Percentiles rank a stretch among this genome's conserved stretches.
These are phyloP conservation scores for Rhinocladiella mackenziei DNA, from an alignment of 2,329 filamentous ascomycete genomes.

Conservation along the genomic window DNA sequence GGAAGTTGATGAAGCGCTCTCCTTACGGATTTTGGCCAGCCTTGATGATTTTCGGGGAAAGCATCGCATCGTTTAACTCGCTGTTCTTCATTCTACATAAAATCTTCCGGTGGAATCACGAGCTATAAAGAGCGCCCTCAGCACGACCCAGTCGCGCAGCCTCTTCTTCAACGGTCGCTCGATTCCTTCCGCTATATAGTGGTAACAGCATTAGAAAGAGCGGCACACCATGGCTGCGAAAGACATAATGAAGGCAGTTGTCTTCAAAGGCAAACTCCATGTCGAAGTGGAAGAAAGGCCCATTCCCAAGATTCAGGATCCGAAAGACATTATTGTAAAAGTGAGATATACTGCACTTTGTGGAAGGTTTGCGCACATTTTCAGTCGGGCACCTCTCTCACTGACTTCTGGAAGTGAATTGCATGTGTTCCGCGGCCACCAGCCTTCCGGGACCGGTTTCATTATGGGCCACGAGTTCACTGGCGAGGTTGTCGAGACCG, in stretches of 20 bases:
- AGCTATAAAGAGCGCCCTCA: too few relatives aligned
- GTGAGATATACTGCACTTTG: constrained; percentile 80
- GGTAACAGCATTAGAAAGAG: too few relatives aligned
- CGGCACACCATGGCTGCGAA: constrained; percentile 34
- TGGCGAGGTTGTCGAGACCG: constrained; percentile 66
- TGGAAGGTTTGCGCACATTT: constrained; percentile 62
- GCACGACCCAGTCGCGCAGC: too few relatives aligned
- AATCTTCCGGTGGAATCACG: too few relatives aligned
- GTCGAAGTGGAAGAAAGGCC: constrained; percentile 75
- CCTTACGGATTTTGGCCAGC: too few relatives aligned
- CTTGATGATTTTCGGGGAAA: too few relatives aligned
- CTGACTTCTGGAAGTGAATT: constrained; percentile 59
- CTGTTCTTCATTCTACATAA: too few relatives aligned
- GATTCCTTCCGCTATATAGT: too few relatives aligned
- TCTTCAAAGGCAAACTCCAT: constrained; percentile 75
- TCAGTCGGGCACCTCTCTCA: neutral
- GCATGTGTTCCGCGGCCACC: constrained; percentile 79
- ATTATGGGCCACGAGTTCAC: constrained; percentile 81
- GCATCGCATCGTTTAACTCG: too few relatives aligned
- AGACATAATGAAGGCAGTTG: constrained; percentile 76
- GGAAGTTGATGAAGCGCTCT: too few relatives aligned
- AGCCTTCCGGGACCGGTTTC: constrained; percentile 62
- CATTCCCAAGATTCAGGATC: constrained; percentile 67
- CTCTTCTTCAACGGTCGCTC: too few relatives aligned
- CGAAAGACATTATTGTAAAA: constrained; percentile 75